phyloP scores from a whole-genome alignment of 768 basidiomycete genomes.

The Panellus pusillus region DNA sequence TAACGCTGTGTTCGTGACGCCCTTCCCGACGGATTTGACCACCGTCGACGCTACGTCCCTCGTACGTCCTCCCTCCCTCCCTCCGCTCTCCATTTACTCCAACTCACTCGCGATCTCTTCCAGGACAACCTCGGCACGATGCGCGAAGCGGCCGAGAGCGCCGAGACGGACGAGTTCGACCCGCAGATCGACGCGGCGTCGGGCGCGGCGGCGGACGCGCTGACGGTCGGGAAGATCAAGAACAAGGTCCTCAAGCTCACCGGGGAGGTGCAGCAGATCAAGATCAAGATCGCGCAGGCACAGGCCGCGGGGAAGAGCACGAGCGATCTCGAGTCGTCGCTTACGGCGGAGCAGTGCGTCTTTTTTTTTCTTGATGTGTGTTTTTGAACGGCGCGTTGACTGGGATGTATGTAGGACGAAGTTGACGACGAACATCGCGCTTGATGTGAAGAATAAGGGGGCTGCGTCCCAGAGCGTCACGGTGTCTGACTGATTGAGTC shows the following conservation, averaged over 20 bases:
- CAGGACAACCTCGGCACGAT: conserved; percentile 20
- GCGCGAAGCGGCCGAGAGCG: conserved; percentile 25
- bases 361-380: neutral
- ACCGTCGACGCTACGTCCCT: conserved; percentile 30
- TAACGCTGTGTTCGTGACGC: conserved; percentile 39
- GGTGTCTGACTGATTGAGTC: neutral
- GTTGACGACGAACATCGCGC: conserved; percentile 36
- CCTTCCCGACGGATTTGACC: conserved; percentile 35
- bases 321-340: conserved; percentile 24
- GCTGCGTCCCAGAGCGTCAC: conserved; percentile 29
- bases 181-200: conserved; percentile 25
- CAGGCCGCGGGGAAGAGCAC: conserved; percentile 33
- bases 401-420: conserved; percentile 28
- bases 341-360: conserved; percentile 30
- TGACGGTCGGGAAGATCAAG: conserved; percentile 41
- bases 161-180: conserved; percentile 24
- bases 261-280: conserved; percentile 33
- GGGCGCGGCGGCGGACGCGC: conserved; percentile 26
- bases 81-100: too few relatives aligned
- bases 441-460: conserved; percentile 33
- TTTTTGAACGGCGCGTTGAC: neutral
- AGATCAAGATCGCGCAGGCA: conserved; percentile 39
- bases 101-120: too few relatives aligned
- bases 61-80: neutral
- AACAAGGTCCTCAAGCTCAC: conserved; percentile 47